phyloP scores from a whole-genome alignment of 257 asterid species.

The Nicotiana otophora region DNA sequence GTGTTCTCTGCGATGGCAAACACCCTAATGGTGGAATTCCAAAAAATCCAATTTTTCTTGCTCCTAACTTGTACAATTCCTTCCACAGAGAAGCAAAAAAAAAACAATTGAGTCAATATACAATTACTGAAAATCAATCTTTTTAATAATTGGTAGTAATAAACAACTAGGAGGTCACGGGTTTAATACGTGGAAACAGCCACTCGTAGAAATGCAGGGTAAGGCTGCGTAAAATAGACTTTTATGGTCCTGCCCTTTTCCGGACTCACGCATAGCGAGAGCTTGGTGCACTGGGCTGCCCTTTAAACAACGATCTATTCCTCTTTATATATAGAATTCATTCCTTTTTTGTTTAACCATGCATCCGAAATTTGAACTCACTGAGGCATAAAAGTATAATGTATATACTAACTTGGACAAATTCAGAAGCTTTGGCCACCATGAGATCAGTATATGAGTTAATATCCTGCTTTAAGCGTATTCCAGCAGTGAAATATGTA shows the following conservation, averaged over 20 bases:
- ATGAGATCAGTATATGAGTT: constrained; percentile 58
- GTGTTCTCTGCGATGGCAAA: constrained; percentile 42
- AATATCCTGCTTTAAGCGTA: constrained; percentile 31
- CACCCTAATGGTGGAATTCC: constrained; percentile 44
- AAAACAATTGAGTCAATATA: neutral
- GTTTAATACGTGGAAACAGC: too few species aligned
- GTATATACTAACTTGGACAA: constrained; percentile 35
- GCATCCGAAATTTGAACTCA: too few species aligned
- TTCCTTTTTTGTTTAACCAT: too few species aligned
- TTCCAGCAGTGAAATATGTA: constrained; percentile 58
- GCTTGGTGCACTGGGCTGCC: too few species aligned
- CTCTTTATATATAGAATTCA: too few species aligned
- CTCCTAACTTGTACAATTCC: constrained; percentile 34
- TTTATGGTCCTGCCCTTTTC: too few species aligned
- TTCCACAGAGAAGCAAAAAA: neutral
- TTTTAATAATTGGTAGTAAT: neutral
- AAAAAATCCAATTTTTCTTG: constrained; percentile 32
- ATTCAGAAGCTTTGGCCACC: constrained; percentile 48
- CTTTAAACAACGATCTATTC: too few species aligned
- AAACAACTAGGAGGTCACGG: too few species aligned
- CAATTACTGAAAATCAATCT: neutral
- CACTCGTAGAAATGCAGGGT: too few species aligned
- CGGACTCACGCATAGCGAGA: too few species aligned
- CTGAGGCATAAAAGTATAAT: neutral
- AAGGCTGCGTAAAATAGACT: too few species aligned